Percentiles rank a stretch among this genome's conserved stretches.
Evolutionary conservation across 176 grass and related monocot genomes (phyloP).

Genomic region (Neostapfia colusana): DNA sequence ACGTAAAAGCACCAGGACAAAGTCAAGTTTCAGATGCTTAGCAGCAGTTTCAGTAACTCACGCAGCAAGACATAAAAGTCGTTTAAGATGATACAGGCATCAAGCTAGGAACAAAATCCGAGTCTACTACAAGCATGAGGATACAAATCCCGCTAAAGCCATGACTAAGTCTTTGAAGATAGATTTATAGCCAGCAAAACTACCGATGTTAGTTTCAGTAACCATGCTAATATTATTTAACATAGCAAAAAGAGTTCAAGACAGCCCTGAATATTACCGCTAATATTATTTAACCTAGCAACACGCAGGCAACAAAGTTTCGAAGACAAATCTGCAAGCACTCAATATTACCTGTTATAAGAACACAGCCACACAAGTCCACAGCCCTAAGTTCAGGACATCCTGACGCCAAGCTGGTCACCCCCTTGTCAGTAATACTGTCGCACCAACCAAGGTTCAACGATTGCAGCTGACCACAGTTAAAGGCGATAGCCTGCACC

Average conservation of each 20-base stretch:
- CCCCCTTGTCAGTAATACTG: slow-evolving; percentile 69
- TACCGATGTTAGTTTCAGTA: not conserved
- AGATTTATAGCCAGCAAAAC: not conserved
- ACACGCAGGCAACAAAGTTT: not conserved
- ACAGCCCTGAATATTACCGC: not conserved
- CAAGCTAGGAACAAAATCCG: not conserved
- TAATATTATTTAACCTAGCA: not conserved
- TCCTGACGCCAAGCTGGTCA: slow-evolving; percentile 66
- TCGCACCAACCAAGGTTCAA: slow-evolving; percentile 86
- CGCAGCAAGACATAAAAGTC: not conserved
- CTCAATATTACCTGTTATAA: slow-evolving; percentile 68
- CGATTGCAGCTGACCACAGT: slow-evolving; percentile 64
- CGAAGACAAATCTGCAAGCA: not conserved
- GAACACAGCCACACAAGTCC: slow-evolving; percentile 81
- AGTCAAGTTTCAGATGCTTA: not conserved
- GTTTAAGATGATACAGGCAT: too few relatives aligned
- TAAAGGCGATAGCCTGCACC: slow-evolving; percentile 60
- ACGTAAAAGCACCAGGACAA: not conserved
- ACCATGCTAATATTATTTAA: not conserved
- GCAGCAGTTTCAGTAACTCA: not conserved
- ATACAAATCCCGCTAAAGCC: not conserved
- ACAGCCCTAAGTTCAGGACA: slow-evolving; percentile 76
- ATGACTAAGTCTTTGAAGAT: not conserved
- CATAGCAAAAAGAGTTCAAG: not conserved
- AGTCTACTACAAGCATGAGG: not conserved